These are phyloP conservation scores for Ramaria rubella DNA, from an alignment of 768 basidiomycete genomes.

Conservation along the genomic window DNA sequence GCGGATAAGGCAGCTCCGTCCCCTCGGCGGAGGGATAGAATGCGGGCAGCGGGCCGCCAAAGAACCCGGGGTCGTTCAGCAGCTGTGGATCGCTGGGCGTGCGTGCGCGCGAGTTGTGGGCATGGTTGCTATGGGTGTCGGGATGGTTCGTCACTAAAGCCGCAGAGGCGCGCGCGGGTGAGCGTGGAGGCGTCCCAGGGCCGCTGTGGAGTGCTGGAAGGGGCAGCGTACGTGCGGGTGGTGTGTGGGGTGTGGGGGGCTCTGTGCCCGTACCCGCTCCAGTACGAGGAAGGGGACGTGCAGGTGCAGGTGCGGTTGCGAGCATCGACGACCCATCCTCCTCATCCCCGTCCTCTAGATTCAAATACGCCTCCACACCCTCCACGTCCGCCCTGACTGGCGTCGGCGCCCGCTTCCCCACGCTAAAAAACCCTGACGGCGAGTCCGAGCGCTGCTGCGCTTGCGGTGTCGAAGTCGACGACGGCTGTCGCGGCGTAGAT, in stretches of 20 bases:
- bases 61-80: background rate
- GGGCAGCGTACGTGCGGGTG: background rate
- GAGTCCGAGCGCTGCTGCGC: background rate
- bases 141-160: too few relatives aligned
- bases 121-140: too few relatives aligned
- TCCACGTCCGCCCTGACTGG: background rate
- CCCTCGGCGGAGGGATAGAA: background rate
- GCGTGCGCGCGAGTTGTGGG: background rate
- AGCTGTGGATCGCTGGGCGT: background rate
- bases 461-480: conserved; percentile 4
- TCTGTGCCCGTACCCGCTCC: too few relatives aligned
- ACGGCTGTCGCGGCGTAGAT: background rate
- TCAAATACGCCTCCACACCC: background rate
- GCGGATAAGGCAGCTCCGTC: background rate
- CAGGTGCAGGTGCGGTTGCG: background rate
- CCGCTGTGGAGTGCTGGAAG: background rate
- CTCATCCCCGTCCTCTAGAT: background rate
- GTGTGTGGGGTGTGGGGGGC: background rate
- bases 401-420: background rate
- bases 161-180: too few relatives aligned
- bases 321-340: background rate
- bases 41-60: background rate
- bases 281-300: background rate
- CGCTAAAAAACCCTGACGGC: conserved; percentile 2
- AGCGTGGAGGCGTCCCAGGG: background rate